Evolutionary conservation across 169 alveolate species (phyloP).

Genomic region (Plasmodium knowlesi): DNA sequence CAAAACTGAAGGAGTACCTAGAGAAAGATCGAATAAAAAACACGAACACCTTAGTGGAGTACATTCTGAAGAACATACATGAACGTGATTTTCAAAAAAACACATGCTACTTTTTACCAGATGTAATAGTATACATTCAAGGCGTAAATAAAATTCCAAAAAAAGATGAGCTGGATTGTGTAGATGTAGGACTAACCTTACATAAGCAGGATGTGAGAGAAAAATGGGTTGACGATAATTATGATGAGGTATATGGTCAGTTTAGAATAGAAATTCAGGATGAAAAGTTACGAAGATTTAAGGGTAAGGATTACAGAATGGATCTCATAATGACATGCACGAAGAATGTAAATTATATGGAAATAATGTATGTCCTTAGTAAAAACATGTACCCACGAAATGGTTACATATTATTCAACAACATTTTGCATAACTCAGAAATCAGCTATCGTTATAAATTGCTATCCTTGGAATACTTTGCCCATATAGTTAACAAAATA

Average conservation of each 20-base stretch:
- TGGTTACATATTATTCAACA: slow-evolving; percentile 56
- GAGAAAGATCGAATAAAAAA: slow-evolving; percentile 31
- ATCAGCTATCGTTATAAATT: slow-evolving; percentile 66
- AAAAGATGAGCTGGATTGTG: background rate
- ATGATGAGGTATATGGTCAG: background rate
- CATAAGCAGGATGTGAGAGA: background rate
- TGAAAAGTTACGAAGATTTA: slow-evolving; percentile 42
- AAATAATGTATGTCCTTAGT: slow-evolving; percentile 56
- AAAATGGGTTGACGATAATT: background rate
- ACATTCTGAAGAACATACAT: slow-evolving; percentile 24
- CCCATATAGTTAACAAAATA: slow-evolving; percentile 64
- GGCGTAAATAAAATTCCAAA: slow-evolving; percentile 18
- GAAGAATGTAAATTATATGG: slow-evolving; percentile 61
- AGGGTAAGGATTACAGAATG: slow-evolving; percentile 8
- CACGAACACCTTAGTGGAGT: slow-evolving; percentile 4
- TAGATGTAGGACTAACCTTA: background rate
- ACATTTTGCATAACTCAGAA: slow-evolving; percentile 48
- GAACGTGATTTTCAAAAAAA: slow-evolving; percentile 6
- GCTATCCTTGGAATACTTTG: slow-evolving; percentile 65
- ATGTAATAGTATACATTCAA: slow-evolving; percentile 52
- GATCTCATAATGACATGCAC: slow-evolving; percentile 49
- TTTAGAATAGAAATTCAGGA: slow-evolving; percentile 40
- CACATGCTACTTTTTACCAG: slow-evolving; percentile 52
- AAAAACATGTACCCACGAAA: slow-evolving; percentile 50
- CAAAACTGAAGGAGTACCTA: slow-evolving; percentile 27